Base-by-base conservation (phyloP, 1,139 yeast genomes). In the Wickerhamiella pararugosa region DNA sequence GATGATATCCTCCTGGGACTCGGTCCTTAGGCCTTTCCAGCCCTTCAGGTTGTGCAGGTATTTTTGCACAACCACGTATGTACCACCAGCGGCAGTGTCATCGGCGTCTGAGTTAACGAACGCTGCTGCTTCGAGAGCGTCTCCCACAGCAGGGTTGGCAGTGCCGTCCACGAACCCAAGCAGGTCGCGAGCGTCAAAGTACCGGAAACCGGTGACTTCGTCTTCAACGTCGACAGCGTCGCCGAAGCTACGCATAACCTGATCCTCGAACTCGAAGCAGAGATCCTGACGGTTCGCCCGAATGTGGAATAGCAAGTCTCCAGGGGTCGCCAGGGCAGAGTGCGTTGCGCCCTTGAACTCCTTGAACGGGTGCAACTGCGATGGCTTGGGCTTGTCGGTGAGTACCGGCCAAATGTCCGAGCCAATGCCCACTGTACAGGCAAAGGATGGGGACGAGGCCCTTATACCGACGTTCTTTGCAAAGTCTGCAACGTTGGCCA, bases 131-230 rank as follows among this genome's bases (percentile, higher is more conserved):
- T 36, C 40, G 11, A 21, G 11, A 5, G 44, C 34, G 5, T 36
- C 48, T 6, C 15, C 21, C n/a, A 48, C 51, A 5, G 34, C 41
- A 11, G 52, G 52, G 41, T 49, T 49, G 11, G 50, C 52, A 6
- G 52, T 49, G 28, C 52, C 52, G 27, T 49, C 52, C 6, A 49
- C 52, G 34, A 49, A 49, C 5, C 52, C 52, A n/a, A 49, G 50
- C 5, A 49, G 47, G 34, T 49, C 51, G 10, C 52, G 49, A 32
- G 36, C 41, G 37, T 49, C 52, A 21, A 42, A 46, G 42, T 49
- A 49, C 33, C 50, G 45, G 44, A 49, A 49, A n/a, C 51, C 50
- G 36, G 43, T 48, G 7, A 49, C 49, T 43, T 49, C 52, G 34
- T 49, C 52, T 26, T 41, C 47, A 10, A 49, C 46, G 7, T 37